Base-by-base conservation (phyloP, 2,329 filamentous ascomycete genomes). In the Pseudocercospora vitis region DNA sequence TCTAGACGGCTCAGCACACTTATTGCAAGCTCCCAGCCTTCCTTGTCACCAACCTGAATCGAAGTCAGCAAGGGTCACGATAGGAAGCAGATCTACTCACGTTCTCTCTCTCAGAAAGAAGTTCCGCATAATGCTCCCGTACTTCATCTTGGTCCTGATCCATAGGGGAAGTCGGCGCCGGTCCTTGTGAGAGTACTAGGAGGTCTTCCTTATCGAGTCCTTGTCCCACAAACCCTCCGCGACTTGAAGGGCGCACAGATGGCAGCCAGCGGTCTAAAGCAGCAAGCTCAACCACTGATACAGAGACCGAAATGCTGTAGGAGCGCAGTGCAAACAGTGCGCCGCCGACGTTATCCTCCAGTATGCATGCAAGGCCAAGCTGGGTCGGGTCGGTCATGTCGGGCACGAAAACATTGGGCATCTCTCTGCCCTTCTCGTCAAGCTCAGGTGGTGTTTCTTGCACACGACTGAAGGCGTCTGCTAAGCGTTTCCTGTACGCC, bases 11-110 rank as follows among this genome's bases (percentile, higher is more conserved):
- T 88, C 40, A 96, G 78, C 8, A 96, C 81, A 55, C 90, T 84
- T 37, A 96, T 84, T 0, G 91, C 88, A 66, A 96, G 74, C 73
- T 96, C 90, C 92, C 92, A 97, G 7, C 92, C 91, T 63, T 91
- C 65, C 33, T 67, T 68, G 1, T 64, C 66, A 53, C 72, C 64
- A 19, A 63, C 45, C 59, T 63, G 37, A 3, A 40, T 24, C 16
- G 16, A 16, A 12, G 46, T 60, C 29, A 60, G 55, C 31, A 26
- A 31, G 70, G 33, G 24, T 16, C 18, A 7, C 14, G 8, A 23
- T 31, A 14, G 1, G 9, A 7, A 7, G 18, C 21, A n/a, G 18
- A 3, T 9, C 32, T 8, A 46, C 58, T 48, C 21, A 62, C 60
- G 40, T 46, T 52, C 12, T 48, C 31, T 50, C 80, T 74, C 11